Conservation (phyloP, 306 rosid species). For the Acacia acuminata region DNA sequence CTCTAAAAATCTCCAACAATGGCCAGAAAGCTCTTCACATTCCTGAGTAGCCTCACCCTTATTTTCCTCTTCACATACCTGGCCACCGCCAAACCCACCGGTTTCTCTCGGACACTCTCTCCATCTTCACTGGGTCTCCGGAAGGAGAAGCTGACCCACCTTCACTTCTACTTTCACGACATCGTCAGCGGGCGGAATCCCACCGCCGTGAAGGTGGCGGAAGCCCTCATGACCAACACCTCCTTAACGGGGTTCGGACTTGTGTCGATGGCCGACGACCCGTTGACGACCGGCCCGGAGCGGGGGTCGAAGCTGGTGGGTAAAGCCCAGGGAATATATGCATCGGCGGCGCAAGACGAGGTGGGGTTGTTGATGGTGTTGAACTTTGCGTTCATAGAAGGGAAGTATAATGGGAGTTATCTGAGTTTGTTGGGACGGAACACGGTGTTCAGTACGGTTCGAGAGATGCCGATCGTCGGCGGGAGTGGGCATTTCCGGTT, state of each 20-base stretch:
- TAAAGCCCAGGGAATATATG: conserved; percentile 59
- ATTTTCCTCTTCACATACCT: conserved; percentile 20
- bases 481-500: conserved; percentile 68
- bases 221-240: conserved; percentile 33
- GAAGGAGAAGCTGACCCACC: conserved; percentile 58
- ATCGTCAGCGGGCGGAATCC: conserved; percentile 51
- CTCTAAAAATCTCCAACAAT: neutral
- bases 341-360: conserved; percentile 43
- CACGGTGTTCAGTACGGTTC: neutral
- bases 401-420: conserved; percentile 53
- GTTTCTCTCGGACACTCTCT: conserved; percentile 29
- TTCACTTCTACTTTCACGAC: conserved; percentile 69
- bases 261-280: conserved; percentile 45
- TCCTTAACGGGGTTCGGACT: conserved; percentile 48
- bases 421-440: conserved; percentile 52
- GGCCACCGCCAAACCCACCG: neutral
- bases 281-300: conserved; percentile 42
- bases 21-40: conserved; percentile 17
- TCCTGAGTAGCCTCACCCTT: neutral
- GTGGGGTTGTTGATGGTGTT: conserved; percentile 39
- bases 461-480: conserved; percentile 62
- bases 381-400: conserved; percentile 39
- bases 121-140: conserved; percentile 34
- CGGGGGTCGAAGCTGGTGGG: conserved; percentile 45
- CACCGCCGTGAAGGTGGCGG: conserved; percentile 39